Conservation (phyloP, 805 yeast genomes). For the Wickerhamomyces tratensis region DNA sequence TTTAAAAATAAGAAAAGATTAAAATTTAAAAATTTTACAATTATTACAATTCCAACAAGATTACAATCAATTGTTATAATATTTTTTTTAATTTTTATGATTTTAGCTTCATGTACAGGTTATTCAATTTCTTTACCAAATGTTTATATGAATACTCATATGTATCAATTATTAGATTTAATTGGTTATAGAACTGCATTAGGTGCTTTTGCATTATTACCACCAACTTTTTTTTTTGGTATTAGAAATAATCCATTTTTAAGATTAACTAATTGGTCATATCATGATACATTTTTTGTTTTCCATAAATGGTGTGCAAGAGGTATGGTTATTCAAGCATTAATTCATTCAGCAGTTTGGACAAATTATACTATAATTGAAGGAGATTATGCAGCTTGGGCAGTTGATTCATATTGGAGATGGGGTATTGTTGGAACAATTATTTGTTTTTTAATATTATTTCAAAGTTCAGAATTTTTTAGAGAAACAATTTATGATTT, state of each 20-base stretch:
- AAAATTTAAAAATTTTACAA: neutral
- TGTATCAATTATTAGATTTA: constrained; percentile 23
- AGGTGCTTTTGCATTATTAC: constrained; percentile 42
- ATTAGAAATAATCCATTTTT: constrained; percentile 66
- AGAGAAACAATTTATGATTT: constrained; percentile 51
- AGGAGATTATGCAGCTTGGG: constrained; percentile 32
- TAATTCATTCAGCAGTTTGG: constrained; percentile 51
- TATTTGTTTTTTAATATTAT: constrained; percentile 31
- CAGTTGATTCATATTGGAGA: constrained; percentile 34
- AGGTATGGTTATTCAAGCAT: constrained; percentile 33
- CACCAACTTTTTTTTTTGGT: constrained; percentile 53
- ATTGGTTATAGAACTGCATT: constrained; percentile 48
- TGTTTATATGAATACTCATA: constrained; percentile 23
- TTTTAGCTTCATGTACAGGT: constrained; percentile 25
- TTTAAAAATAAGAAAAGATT: constrained; percentile 2
- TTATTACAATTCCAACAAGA: constrained; percentile 18
- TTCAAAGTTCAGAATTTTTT: constrained; percentile 39
- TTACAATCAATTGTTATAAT: constrained; percentile 21
- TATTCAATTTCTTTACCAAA: constrained; percentile 28
- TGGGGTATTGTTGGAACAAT: constrained; percentile 41
- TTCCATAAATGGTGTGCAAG: constrained; percentile 64
- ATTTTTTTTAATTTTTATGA: constrained; percentile 20
- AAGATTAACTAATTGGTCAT: constrained; percentile 48
- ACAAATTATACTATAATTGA: constrained; percentile 33
- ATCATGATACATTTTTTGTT: constrained; percentile 39